Conservation (phyloP, 169 alveolate species). For the Plasmodium yoelii region DNA sequence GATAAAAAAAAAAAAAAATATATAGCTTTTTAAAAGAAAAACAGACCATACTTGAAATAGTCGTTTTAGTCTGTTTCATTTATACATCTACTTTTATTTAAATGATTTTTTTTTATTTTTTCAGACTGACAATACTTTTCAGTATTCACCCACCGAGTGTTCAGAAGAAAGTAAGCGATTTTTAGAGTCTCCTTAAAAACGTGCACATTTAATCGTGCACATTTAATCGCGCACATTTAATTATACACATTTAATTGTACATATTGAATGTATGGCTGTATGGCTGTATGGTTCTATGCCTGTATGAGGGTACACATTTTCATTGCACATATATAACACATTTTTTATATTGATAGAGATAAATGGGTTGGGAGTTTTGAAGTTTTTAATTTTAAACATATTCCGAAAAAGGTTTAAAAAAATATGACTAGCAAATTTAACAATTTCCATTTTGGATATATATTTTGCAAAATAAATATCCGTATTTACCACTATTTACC, state of each 20-base stretch:
- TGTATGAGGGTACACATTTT: background rate
- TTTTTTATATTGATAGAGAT: slow-evolving; percentile 21
- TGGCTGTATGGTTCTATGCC: no score
- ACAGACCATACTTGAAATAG: background rate
- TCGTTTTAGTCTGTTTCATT: background rate
- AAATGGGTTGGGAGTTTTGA: slow-evolving; percentile 41
- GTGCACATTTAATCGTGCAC: no score
- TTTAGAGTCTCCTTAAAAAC: background rate
- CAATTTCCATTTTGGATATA: no score
- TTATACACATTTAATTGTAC: no score
- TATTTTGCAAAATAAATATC: background rate
- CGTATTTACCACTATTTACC: no score
- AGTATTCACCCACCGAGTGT: slow-evolving; percentile 5
- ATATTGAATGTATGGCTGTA: no score
- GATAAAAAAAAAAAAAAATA: background rate
- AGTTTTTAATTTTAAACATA: slow-evolving; percentile 30
- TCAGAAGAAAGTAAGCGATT: slow-evolving; percentile 29
- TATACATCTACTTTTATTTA: background rate
- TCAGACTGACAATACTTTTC: slow-evolving; percentile 56
- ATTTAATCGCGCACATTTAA: no score
- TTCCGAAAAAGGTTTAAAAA: slow-evolving; percentile 34
- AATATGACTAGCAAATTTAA: no score
- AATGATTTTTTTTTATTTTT: slow-evolving; percentile 1
- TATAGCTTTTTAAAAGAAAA: background rate
- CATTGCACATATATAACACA: background rate